Percentiles rank a stretch among this genome's conserved stretches.
Evolutionary conservation across 345 rosid genomes (phyloP).

Genomic region (Populus ilicifolia): DNA sequence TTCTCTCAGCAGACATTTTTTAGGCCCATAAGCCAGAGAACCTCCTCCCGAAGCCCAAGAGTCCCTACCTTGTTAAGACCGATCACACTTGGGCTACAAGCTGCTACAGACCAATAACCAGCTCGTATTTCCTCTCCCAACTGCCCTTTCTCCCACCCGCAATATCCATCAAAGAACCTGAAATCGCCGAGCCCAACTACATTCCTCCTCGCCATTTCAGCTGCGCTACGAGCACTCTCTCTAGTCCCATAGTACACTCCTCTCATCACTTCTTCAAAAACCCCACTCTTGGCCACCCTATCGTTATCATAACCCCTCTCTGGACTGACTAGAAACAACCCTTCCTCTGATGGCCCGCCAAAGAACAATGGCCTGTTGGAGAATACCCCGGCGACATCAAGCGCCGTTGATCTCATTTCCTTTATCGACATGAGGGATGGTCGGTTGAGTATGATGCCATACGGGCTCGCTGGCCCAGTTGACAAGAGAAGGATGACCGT

Average conservation of each 20-base stretch:
- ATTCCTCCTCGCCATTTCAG: conserved; percentile 32
- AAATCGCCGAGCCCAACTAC: conserved; percentile 26
- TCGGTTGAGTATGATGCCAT: conserved; percentile 27
- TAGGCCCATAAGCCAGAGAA: conserved; percentile 57
- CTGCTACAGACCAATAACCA: conserved; percentile 26
- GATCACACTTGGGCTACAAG: conserved; percentile 26
- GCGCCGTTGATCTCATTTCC: conserved; percentile 20
- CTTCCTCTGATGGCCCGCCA: conserved; percentile 32
- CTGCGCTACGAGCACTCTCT: conserved; percentile 21
- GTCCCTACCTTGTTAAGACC: conserved; percentile 44
- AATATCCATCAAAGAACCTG: conserved; percentile 32
- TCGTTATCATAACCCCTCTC: conserved; percentile 17
- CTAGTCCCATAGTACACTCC: conserved; percentile 32
- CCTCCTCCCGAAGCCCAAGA: conserved; percentile 74
- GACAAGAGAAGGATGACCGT: conserved; percentile 30
- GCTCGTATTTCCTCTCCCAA: conserved; percentile 23
- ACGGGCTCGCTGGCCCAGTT: conserved; percentile 23
- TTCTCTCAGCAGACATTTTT: conserved; percentile 48
- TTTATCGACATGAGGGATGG: conserved; percentile 36
- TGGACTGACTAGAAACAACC: conserved; percentile 28
- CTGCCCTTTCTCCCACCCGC: conserved; percentile 34
- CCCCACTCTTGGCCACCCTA: conserved; percentile 19
- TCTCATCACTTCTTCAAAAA: conserved; percentile 28
- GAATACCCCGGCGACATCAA: conserved; percentile 14
- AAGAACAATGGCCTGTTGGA: conserved; percentile 22